phyloP scores from a whole-genome alignment of 2,329 filamentous ascomycete species.

The Blumeria graminis region DNA sequence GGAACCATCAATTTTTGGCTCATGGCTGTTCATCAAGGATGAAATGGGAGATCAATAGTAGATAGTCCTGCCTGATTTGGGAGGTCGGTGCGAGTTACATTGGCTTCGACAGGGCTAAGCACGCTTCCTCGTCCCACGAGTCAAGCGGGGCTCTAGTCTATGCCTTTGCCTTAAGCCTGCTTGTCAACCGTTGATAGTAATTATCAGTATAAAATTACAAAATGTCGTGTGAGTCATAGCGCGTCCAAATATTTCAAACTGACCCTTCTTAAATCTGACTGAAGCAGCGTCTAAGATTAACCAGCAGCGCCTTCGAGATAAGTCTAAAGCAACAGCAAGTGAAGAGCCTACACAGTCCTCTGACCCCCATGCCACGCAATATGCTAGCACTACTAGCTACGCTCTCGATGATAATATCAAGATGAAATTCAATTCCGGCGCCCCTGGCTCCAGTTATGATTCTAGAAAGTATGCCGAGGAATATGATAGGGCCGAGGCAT shows the following conservation, averaged over 20 bases:
- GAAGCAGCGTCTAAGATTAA: not conserved
- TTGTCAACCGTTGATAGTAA: too few relatives aligned
- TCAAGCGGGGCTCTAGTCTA: too few relatives aligned
- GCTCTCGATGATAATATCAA: constrained; percentile 1
- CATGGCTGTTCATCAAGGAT: constrained; percentile 6
- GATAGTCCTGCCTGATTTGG: too few relatives aligned
- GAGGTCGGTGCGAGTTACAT: not conserved
- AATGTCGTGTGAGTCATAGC: too few relatives aligned
- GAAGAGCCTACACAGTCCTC: not conserved
- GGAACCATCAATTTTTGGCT: constrained; percentile 25
- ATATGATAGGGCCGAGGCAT: constrained; percentile 22
- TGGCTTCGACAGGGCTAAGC: not conserved
- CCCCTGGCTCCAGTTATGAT: constrained; percentile 26
- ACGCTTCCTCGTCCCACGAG: too few relatives aligned
- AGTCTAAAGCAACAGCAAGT: not conserved
- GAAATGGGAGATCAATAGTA: not conserved
- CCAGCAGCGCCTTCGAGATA: not conserved
- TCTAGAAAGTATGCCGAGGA: constrained; percentile 33
- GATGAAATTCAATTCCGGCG: constrained; percentile 12
- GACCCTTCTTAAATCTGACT: not conserved
- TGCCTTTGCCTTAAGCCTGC: too few relatives aligned
- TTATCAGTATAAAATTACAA: too few relatives aligned
- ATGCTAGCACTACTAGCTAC: not conserved
- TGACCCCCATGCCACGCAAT: not conserved
- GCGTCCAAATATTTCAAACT: too few relatives aligned